Conservation (phyloP, 139 green algal genomes). For the Coccomyxa sp. region DNA sequence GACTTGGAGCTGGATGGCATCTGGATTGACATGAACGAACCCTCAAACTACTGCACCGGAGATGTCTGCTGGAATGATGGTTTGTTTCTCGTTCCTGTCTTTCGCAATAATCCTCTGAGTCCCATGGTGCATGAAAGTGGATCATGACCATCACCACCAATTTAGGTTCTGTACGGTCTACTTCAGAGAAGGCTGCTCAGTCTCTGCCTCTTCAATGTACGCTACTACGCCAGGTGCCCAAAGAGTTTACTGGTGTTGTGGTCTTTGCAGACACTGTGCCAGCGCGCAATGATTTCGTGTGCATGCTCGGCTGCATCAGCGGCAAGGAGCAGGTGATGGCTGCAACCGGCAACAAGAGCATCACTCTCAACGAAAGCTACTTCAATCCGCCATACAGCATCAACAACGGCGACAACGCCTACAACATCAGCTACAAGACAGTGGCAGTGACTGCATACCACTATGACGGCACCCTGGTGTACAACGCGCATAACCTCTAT, state of each 20-base stretch:
- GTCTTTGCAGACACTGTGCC: background rate
- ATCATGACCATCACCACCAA: no score
- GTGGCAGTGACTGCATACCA: conserved; percentile 31
- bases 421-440: conserved; percentile 11
- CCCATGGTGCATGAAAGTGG: no score
- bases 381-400: conserved; percentile 51
- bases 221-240: no score
- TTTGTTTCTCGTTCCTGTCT: background rate
- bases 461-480: conserved; percentile 32
- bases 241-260: background rate
- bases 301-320: background rate
- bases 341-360: background rate
- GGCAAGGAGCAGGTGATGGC: background rate
- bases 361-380: background rate
- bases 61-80: conserved; percentile 28
- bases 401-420: conserved; percentile 28
- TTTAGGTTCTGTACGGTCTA: no score
- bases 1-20: conserved; percentile 44
- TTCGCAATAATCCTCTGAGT: background rate
- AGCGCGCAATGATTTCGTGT: conserved; percentile 1
- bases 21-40: conserved; percentile 79
- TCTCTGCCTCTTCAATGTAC: no score
- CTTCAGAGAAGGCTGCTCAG: no score
- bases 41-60: conserved; percentile 62
- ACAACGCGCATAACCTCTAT: conserved; percentile 56